Evolutionary conservation across 768 basidiomycete species (phyloP), one percentile per base, ranked within the genome.

Genomic region (Rhizopogon vinicolor): DNA sequence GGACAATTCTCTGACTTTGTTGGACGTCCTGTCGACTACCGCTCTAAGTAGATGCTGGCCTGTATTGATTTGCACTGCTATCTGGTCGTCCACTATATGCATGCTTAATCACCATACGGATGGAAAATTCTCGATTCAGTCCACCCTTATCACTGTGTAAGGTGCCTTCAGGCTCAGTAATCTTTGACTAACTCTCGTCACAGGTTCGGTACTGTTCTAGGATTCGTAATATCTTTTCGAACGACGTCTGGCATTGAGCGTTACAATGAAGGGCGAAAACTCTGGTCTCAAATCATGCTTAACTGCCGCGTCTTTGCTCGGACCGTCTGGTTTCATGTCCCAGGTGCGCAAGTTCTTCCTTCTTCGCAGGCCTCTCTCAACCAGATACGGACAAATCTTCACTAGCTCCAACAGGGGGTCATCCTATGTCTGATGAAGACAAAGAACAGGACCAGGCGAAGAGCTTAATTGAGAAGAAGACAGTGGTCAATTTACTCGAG

Each of bases 171-270:
- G 13, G 41, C 5, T 37, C 14, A 7, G 1, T 41, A 6, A 45
- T 58, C 6, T 49, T 41, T 76, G 73, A 25, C 60, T 77, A 42
- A 18, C 41, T 22, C 29, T 19, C 77, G n/a, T 31, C 19, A 18
- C 52, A 75, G 75, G 33, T 55, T 75, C 33, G 76, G 87, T 75
- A 87, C 85, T 4, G 84, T 89, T 1, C 74, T 89, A 18, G 87
- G 87, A 75, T 89, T 89, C 58, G 80, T 89, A 25, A 81, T 89
- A 50, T 85, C 85, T 0, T 87, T 85, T 65, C 68, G 86, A 52
- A 87, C 86, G 10, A 87, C 84, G 10, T 82, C 85, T 4, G 85
- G 85, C 42, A 87, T 86, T 63, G 86, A 87, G 63, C 72, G 84
- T 19, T 88, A 89, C 65, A 88, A 88, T 55, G 87, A 89, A 61